Evolutionary conservation across 2,329 filamentous ascomycete genomes (phyloP), one percentile per base, ranked within the genome.

Genomic region (Teratosphaeria destructans): DNA sequence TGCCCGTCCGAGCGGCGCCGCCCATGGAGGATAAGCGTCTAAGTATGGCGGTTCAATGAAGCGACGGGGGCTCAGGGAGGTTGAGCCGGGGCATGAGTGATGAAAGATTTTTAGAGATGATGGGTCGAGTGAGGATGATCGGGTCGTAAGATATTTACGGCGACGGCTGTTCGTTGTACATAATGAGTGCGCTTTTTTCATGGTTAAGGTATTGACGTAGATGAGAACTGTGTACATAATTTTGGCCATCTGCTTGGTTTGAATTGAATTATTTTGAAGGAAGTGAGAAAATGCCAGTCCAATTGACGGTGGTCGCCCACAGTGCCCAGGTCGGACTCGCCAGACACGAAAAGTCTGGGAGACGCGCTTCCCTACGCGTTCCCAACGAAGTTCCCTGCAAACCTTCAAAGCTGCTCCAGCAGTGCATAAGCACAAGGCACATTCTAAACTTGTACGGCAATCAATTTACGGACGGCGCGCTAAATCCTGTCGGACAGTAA

Each of bases 1-100:
- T 68, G 16, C 59, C 63, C 5, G 52, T 60, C 43, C 16, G 19
- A n/a, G 32, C 55, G 3, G 26, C 55, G 12, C 26, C n/a, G 34
- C 55, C 55, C 5, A 14, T 39, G 54, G 19, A 39, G 35, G 26
- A 29, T 16, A 27, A 27, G 43, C 27, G 54, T 11, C 4, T 61
- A 34, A 57, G 57, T 60, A 55, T 56, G 60, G 47, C 56, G 43
- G 52, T 59, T 37, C 43, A 49, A 10, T 49, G 43, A 49, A 19
- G 43, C 19, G 43, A 49, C 7, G 43, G 19, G 5, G 43, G 43
- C 43, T 49, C 43, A n/a, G 43, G 43, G 16, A n/a, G 16, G n/a
- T 3, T 49, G n/a, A 19, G 43, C 43, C 5, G 16, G 16, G 43
- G 43, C n/a, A 49, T 49, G 43, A 49, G 43, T 23, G 43, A 49